These are phyloP conservation scores for Metschnikowia lunata DNA, from an alignment of 805 yeast species.

Conservation along the genomic window DNA sequence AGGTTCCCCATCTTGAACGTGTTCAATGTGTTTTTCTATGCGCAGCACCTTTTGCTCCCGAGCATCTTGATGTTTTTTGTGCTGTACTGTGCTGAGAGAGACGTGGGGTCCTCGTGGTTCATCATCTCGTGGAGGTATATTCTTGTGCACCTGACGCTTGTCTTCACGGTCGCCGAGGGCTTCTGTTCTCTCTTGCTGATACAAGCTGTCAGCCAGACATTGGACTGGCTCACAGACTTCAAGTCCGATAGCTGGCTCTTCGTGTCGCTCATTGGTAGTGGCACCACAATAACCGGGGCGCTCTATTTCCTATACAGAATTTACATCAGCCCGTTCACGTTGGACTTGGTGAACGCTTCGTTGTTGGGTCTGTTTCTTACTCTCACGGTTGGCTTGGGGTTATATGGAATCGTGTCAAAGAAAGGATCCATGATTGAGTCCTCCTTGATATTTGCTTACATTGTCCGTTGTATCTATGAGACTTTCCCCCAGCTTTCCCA, in stretches of 20 bases:
- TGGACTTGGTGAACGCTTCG: constrained; percentile 73
- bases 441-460: constrained; percentile 80
- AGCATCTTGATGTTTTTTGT: constrained; percentile 68
- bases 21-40: constrained; percentile 56
- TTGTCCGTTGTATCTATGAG: constrained; percentile 89
- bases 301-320: constrained; percentile 78
- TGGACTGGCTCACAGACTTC: constrained; percentile 57
- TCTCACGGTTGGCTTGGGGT: constrained; percentile 63
- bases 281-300: constrained; percentile 70
- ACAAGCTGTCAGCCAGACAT: constrained; percentile 84
- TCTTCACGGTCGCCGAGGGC: constrained; percentile 88
- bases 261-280: constrained; percentile 64
- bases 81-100: constrained; percentile 10
- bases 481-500: constrained; percentile 84
- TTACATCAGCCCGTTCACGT: constrained; percentile 68
- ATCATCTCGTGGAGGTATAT: constrained; percentile 68
- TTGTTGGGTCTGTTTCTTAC: constrained; percentile 84
- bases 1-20: constrained; percentile 40
- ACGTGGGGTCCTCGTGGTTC: constrained; percentile 15
- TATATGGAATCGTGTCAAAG: constrained; percentile 78
- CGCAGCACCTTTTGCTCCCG: constrained; percentile 82
- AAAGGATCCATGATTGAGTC: constrained; percentile 90
- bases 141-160: constrained; percentile 77
- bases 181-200: constrained; percentile 87
- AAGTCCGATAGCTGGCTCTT: constrained; percentile 79